Conservation (phyloP, 169 alveolate genomes). For the Eimeria mitis region DNA sequence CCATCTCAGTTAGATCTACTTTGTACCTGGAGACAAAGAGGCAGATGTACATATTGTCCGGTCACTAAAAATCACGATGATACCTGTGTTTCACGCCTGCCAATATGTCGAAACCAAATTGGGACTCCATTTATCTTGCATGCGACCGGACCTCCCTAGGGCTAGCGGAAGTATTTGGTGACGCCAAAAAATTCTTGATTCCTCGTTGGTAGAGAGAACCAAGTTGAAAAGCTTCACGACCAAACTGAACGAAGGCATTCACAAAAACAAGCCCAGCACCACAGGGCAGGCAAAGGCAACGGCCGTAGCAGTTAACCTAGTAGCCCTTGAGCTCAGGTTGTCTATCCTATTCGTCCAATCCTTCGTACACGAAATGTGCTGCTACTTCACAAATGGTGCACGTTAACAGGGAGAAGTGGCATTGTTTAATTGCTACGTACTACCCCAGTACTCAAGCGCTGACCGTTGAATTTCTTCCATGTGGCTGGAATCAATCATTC, state of each 20-base stretch:
- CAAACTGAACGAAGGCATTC: conserved; percentile 40
- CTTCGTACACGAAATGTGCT: not conserved
- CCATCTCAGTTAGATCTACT: conserved; percentile 59
- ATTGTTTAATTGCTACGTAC: not conserved
- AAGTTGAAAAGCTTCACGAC: conserved; percentile 78
- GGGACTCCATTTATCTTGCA: not conserved
- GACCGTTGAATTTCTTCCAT: conserved; percentile 72
- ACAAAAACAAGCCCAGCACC: not conserved
- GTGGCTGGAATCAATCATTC: conserved; percentile 52
- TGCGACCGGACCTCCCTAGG: conserved; percentile 38
- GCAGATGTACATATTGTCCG: not conserved
- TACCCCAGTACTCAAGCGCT: not conserved
- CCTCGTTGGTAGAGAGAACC: conserved; percentile 68
- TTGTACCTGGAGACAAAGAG: conserved; percentile 42
- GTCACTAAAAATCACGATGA: not conserved
- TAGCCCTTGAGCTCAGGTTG: not conserved
- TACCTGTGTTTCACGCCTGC: conserved; percentile 1
- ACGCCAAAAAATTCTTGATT: conserved; percentile 77
- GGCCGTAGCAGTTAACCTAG: not conserved
- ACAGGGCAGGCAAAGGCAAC: not conserved
- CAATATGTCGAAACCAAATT: not conserved
- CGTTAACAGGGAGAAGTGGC: not conserved
- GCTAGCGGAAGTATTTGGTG: conserved; percentile 79
- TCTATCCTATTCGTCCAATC: not conserved
- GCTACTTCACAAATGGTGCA: not conserved